Evolutionary conservation across 352 stramenopile species (phyloP), one percentile per base, ranked within the genome.

Genomic region (Globisporangium cystogenes): DNA sequence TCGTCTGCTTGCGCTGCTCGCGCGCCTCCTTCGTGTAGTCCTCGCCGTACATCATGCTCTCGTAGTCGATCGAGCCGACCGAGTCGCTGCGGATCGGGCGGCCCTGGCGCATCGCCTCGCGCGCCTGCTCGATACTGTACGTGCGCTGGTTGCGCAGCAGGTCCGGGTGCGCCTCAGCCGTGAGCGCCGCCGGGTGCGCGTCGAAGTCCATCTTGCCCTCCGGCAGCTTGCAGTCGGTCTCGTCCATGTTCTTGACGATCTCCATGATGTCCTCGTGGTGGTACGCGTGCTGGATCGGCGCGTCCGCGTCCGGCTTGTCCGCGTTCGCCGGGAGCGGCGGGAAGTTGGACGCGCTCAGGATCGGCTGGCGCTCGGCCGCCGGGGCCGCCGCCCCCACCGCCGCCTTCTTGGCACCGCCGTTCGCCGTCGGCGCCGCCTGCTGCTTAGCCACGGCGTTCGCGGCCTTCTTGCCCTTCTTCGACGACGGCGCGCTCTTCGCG

Each of bases 41-140:
- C 62, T 94, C 83, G 50, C 83, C 83, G 63, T 94, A 94, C 83
- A 94, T 94, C 71, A 94, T 85, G 52, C 80, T 91, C 56, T 94
- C 83, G 67, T 94, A 94, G 58, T 94, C 83, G 54, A 91, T 86
- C 18, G 83, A 94, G 47, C 83, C 83, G 49, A 94, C 78, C 43
- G 83, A 94, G 64, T 94, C 86, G 63, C 75, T 87, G 53, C 84
- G 80, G 46, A 97, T 93, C 29, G 86, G 86, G 27, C 86, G 84
- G 56, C 88, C 87, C 64, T 95, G 84, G 52, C 86, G 82, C 70
- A 96, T 78, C 20, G 90, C 85, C 40, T 97, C 87, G 54, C 87
- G 79, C 47, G 86, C 87, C 65, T 97, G 86, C 62, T 97, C 88
- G 65, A 97, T 97, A 82, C 76, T 92, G 69, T 96, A 95, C 42